Conservation (phyloP, 2,329 filamentous ascomycete species). For the Zasmidium angulare region DNA sequence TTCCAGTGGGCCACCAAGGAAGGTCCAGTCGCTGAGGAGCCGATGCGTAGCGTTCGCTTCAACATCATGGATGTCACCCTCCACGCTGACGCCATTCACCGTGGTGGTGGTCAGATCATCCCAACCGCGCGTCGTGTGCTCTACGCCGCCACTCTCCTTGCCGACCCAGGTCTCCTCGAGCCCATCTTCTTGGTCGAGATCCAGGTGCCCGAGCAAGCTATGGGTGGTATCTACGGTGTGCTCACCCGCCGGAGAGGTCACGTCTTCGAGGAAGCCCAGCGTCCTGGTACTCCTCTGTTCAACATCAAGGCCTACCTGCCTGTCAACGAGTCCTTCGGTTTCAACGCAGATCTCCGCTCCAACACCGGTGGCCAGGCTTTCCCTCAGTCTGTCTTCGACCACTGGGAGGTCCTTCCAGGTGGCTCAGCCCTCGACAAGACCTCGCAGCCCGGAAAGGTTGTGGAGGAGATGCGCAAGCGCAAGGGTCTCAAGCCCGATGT, state of each 20-base stretch:
- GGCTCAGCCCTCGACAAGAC: conserved; percentile 83
- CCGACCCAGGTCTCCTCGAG: conserved; percentile 88
- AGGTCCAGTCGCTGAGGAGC: conserved; percentile 97
- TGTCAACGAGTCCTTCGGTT: conserved; percentile 97
- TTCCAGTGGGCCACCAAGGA: conserved; percentile 99
- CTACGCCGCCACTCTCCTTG: conserved; percentile 88
- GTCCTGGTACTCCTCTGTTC: conserved; percentile 97
- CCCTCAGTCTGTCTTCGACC: conserved; percentile 98
- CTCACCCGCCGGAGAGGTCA: conserved; percentile 97
- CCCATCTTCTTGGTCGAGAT: conserved; percentile 99
- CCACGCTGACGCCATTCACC: conserved; percentile 98
- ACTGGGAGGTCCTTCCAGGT: conserved; percentile 96
- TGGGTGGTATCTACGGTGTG: conserved; percentile 99
- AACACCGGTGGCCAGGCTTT: conserved; percentile 96
- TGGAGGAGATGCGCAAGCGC: conserved; percentile 91
- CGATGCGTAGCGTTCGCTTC: conserved; percentile 95
- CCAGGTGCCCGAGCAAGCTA: conserved; percentile 95
- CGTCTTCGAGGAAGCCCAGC: conserved; percentile 98
- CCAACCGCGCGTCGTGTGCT: conserved; percentile 96
- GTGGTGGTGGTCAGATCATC: conserved; percentile 98
- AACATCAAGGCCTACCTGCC: conserved; percentile 97
- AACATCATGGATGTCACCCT: conserved; percentile 99
- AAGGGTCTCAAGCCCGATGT: conserved; percentile 99
- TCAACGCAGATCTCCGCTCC: conserved; percentile 94
- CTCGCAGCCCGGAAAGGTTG: conserved; percentile 78